Percentiles rank a stretch among this genome's conserved stretches.
Conservation (phyloP, 2,329 filamentous ascomycete species). For the Epichloe uncinata region DNA sequence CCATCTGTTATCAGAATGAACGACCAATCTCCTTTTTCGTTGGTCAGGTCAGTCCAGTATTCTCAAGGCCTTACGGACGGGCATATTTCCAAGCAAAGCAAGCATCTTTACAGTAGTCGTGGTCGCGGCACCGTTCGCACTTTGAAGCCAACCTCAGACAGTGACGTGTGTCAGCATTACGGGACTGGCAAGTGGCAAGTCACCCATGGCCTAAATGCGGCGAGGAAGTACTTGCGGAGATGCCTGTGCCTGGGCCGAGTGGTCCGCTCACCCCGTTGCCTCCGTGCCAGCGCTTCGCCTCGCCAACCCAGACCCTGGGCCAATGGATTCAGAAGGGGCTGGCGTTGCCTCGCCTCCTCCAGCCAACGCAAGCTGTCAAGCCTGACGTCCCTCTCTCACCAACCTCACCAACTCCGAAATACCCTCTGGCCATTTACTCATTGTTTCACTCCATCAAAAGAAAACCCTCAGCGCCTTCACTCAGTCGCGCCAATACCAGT, state of each 20-base stretch:
- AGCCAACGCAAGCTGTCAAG: constrained; percentile 1
- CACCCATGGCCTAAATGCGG: not conserved
- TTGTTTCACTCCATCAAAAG: constrained; percentile 2
- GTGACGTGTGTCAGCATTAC: not conserved
- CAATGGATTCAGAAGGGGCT: constrained; percentile 3
- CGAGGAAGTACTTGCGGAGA: not conserved
- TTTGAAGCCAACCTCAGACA: not conserved
- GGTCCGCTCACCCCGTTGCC: too few relatives aligned
- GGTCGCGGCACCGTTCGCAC: not conserved
- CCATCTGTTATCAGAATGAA: too few relatives aligned
- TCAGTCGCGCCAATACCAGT: not conserved
- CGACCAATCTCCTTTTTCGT: too few relatives aligned
- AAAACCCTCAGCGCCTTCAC: not conserved
- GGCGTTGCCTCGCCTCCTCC: constrained; percentile 6
- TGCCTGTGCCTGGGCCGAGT: constrained; percentile 5
- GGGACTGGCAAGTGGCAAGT: not conserved
- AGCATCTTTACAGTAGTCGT: not conserved
- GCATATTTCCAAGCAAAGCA: not conserved
- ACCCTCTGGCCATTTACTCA: constrained; percentile 9
- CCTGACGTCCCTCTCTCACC: not conserved
- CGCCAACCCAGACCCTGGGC: constrained; percentile 10
- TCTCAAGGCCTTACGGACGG: too few relatives aligned
- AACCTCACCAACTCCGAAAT: constrained; percentile 2
- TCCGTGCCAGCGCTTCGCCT: constrained; percentile 17
- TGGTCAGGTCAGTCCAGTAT: too few relatives aligned